These are phyloP conservation scores for Fistulinella staudtii DNA, from an alignment of 1,284 basidiomycete species.

Conservation along the genomic window DNA sequence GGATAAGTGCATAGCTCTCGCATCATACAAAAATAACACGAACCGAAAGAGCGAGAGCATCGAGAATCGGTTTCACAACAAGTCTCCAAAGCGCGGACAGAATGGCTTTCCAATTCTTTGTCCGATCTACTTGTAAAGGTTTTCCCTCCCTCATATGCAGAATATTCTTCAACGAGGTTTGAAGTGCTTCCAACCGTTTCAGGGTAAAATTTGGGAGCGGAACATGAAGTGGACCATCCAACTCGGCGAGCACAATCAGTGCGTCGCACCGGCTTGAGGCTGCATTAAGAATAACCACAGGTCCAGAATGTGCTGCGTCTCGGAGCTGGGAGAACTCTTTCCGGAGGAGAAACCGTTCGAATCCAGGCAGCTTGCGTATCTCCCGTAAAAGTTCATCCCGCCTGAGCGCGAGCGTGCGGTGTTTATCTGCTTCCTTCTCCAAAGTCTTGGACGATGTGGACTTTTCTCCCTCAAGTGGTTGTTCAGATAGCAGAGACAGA, in stretches of 20 bases:
- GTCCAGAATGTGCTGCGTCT: background rate
- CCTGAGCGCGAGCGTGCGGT: background rate
- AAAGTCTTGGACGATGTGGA: background rate
- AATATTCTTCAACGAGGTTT: background rate
- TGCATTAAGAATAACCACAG: background rate
- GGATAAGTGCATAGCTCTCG: background rate
- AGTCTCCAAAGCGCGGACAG: background rate
- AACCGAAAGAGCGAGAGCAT: background rate
- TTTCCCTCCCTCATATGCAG: background rate
- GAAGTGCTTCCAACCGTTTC: background rate
- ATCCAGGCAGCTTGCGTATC: background rate
- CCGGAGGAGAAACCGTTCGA: background rate
- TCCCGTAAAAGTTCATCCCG: background rate
- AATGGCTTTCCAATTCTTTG: background rate
- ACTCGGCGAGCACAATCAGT: background rate
- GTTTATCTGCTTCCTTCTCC: background rate
- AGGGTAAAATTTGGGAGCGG: background rate
- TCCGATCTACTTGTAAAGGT: background rate
- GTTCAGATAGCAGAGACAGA: background rate
- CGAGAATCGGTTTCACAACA: background rate
- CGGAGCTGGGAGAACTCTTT: background rate
- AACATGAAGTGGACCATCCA: background rate
- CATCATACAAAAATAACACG: background rate
- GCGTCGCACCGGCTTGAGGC: background rate
- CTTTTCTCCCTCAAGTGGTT: background rate